Base-by-base conservation (phyloP, 169 alveolate genomes). In the Eimeria tenella region DNA sequence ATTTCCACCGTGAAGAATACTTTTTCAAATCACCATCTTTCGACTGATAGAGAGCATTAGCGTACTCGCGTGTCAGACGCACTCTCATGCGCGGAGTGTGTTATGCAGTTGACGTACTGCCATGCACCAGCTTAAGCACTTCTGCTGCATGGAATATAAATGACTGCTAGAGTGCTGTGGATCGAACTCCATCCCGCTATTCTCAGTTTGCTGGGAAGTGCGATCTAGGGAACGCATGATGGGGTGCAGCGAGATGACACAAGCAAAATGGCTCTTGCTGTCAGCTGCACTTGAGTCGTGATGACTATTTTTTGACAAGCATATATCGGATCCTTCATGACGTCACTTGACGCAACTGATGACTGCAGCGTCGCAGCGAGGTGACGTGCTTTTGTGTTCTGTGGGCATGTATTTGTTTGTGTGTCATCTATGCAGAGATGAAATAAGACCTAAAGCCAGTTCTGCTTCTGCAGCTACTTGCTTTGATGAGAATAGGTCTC, bases 401-500 rank as follows among this genome's bases (percentile, higher is more conserved):
- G 11, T 25, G 75, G 58, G 62, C 60, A 31, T 73, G 60, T 7
- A 73, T 73, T 19, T 9, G 60, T 17, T 5, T n/a, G n/a, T n/a
- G n/a, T n/a, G n/a, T n/a, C n/a, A n/a, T n/a, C n/a, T n/a, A n/a
- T n/a, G n/a, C n/a, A n/a, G n/a, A n/a, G 83, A 73, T 73, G 83
- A 73, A 73, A 73, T n/a, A 73, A 52, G 88, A 52, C 88, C 88
- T 31, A 17, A 52, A 79, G 88, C 88, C 88, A 79, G 88, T 79
- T 79, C 88, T 79, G 88, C 88, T 79, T 79, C 88, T 79, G 88
- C 88, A 79, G 88, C 88, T 52, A 52, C 88, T 79, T 17, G 88
- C 88, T 9, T 79, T 79, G 88, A 79, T 79, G 88, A 79, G 88
- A 58, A 21, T 55, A 42, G 88, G 88, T 79, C 88, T n/a, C 50